Conservation (phyloP, 2,329 filamentous ascomycete species). For the Karstenula rhodostoma region DNA sequence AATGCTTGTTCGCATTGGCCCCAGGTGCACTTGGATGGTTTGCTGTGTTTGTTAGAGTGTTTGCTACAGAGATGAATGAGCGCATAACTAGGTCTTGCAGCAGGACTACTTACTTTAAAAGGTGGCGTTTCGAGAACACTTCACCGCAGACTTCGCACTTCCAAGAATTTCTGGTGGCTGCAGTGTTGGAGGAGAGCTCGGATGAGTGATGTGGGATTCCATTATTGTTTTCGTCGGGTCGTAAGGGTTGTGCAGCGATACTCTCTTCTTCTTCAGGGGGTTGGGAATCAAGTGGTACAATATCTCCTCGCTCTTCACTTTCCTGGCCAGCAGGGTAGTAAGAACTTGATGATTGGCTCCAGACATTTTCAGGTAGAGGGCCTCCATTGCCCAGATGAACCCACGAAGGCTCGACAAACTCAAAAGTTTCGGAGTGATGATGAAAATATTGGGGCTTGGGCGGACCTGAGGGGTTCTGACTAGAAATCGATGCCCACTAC, state of each 20-base stretch:
- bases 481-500: constrained; percentile 10
- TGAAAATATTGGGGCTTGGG: constrained; percentile 3
- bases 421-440: neutral
- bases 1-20: constrained; percentile 1
- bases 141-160: neutral
- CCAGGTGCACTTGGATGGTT: constrained; percentile 4
- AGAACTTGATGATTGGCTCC: neutral
- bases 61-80: neutral
- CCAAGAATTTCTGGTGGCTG: neutral
- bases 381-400: constrained; percentile 14
- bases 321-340: constrained; percentile 13
- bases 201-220: neutral
- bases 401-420: constrained; percentile 15
- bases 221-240: neutral
- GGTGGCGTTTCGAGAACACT: neutral
- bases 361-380: constrained; percentile 14
- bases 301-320: constrained; percentile 9
- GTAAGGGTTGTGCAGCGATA: constrained; percentile 12
- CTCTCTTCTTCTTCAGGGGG: constrained; percentile 4
- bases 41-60: constrained; percentile 11
- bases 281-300: neutral
- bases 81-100: neutral
- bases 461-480: constrained; percentile 5
- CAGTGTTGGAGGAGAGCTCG: neutral
- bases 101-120: neutral